Evolutionary conservation across 2,329 filamentous ascomycete genomes (phyloP).

Genomic region (Periconia sp.): DNA sequence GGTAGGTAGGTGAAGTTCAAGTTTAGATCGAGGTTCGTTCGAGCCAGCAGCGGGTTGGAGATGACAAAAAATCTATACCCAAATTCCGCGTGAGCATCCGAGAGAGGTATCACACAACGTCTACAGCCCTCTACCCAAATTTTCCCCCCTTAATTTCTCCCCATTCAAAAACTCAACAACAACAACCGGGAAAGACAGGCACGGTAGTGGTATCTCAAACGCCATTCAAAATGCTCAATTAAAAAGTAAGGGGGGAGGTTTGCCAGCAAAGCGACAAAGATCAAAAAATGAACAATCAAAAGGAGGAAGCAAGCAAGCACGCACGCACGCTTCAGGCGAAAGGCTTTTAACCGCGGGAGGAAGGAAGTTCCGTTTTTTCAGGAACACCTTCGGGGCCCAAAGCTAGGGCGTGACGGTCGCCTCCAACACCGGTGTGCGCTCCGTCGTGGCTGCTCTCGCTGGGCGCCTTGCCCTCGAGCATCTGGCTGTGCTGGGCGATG

Average conservation of each 20-base stretch:
- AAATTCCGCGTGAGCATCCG: no score
- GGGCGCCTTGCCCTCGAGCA: conserved; percentile 60
- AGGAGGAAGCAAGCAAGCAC: not conserved
- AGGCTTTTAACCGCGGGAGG: conserved; percentile 1
- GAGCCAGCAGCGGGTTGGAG: no score
- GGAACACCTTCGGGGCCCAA: conserved; percentile 45
- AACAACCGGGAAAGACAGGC: conserved; percentile 20
- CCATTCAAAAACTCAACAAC: not conserved
- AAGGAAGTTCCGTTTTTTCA: conserved; percentile 41
- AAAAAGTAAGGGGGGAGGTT: conserved; percentile 5
- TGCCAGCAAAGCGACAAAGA: conserved; percentile 8
- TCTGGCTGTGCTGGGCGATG: conserved; percentile 68
- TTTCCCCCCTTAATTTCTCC: not conserved
- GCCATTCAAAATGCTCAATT: conserved; percentile 22
- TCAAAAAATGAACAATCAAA: no score
- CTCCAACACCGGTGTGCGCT: conserved; percentile 52
- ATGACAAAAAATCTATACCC: no score
- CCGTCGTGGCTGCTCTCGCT: conserved; percentile 46
- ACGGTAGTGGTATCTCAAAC: conserved; percentile 37
- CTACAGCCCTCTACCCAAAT: not conserved
- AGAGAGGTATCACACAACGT: no score
- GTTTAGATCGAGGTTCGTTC: no score
- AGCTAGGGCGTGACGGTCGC: conserved; percentile 56
- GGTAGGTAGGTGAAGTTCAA: no score
- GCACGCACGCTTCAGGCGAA: not conserved